phyloP scores from a whole-genome alignment of 2,329 filamentous ascomycete genomes.

The Nigrograna mackinnonii region DNA sequence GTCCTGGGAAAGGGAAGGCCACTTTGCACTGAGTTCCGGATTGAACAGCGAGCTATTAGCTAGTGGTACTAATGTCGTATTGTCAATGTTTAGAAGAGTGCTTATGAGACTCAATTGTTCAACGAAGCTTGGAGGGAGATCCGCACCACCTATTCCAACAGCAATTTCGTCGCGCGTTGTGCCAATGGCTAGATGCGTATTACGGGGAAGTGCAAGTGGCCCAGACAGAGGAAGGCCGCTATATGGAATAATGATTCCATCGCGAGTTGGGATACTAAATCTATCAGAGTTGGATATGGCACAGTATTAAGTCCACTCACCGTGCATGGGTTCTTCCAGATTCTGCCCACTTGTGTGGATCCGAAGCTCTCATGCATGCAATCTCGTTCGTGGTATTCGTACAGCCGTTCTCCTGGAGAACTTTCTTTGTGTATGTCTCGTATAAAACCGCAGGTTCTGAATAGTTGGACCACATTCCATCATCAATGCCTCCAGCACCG shows the following conservation, averaged over 20 bases:
- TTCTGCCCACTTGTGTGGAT: constrained; percentile 9
- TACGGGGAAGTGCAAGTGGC: constrained; percentile 19
- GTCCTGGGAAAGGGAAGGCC: constrained; percentile 13
- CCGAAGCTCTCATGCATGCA: constrained; percentile 20
- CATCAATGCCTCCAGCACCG: constrained; percentile 3
- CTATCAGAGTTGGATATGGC: constrained; percentile 8
- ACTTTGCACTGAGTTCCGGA: constrained; percentile 17
- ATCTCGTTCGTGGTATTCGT: constrained; percentile 13
- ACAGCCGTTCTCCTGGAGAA: constrained; percentile 25
- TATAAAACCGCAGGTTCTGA: constrained; percentile 1
- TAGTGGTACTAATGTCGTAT: background rate
- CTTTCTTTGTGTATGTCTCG: constrained; percentile 3
- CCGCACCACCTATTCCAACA: constrained; percentile 30
- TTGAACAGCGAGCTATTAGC: constrained; percentile 18
- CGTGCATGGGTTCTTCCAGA: constrained; percentile 4
- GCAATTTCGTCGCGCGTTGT: constrained; percentile 44
- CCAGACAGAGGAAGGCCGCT: constrained; percentile 10
- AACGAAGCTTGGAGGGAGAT: constrained; percentile 8
- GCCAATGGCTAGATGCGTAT: constrained; percentile 41
- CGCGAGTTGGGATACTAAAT: constrained; percentile 1
- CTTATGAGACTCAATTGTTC: constrained; percentile 1
- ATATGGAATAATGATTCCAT: constrained; percentile 6
- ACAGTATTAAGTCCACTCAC: constrained; percentile 18
- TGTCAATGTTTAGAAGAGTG: background rate
- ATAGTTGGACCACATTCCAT: background rate